Conservation (phyloP, 495 filamentous ascomycete genomes). For the Copromyces sp. region DNA sequence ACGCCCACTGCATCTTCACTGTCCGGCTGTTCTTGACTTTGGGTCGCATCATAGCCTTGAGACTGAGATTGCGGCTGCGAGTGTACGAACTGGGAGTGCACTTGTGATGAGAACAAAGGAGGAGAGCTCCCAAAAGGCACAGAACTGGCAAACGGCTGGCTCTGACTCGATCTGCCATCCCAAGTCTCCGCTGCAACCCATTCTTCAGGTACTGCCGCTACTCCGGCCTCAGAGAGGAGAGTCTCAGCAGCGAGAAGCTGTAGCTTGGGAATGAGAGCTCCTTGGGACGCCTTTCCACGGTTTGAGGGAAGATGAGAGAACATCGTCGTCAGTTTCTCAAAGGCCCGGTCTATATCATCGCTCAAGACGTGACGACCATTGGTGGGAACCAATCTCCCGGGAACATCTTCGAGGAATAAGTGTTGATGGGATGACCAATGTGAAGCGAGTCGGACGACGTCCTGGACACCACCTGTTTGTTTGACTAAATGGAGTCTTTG, state of each 20-base stretch:
- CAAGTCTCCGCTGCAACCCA: neutral
- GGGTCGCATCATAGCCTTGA: neutral
- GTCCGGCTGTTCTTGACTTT: neutral
- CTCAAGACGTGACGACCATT: neutral
- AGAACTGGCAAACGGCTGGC: conserved; percentile 1
- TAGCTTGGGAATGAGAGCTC: neutral
- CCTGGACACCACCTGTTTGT: neutral
- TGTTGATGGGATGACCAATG: conserved; percentile 12
- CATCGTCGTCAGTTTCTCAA: neutral
- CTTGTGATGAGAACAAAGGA: conserved; percentile 2
- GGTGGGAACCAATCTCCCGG: neutral
- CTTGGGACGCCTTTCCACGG: neutral
- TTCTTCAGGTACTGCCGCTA: conserved; percentile 6
- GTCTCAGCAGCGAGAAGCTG: conserved; percentile 15
- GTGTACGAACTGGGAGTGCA: neutral
- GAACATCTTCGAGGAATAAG: conserved; percentile 1
- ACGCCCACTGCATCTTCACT: conserved; percentile 7
- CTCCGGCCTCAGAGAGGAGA: conserved; percentile 14
- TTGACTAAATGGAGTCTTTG: conserved; percentile 11
- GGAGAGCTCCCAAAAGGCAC: conserved; percentile 14
- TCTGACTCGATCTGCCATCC: neutral
- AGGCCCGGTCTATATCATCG: neutral
- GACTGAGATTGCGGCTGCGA: neutral
- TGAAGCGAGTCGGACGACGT: conserved; percentile 9
- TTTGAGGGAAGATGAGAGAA: neutral